A percentile compares a stretch with the other conserved stretches of the same genome.
Conservation (phyloP, 73 alveolate species). For the Paraurostyla sp. region DNA sequence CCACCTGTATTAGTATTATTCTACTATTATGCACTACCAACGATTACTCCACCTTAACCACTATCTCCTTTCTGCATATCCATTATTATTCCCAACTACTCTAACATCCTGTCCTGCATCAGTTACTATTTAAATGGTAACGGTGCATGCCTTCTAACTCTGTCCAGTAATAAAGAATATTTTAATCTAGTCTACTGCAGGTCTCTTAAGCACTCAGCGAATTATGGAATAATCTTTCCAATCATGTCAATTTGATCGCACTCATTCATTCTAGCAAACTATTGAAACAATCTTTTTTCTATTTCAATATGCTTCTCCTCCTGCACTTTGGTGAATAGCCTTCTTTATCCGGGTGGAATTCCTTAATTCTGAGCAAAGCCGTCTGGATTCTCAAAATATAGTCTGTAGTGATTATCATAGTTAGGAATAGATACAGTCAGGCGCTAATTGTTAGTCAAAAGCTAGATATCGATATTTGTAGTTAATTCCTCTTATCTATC, state of each 20-base stretch:
- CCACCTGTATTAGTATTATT: not conserved
- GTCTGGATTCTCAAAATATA: conserved; percentile 50
- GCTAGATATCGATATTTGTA: not conserved
- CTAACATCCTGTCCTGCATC: not conserved
- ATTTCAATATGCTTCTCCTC: conserved; percentile 19
- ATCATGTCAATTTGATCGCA: conserved; percentile 46
- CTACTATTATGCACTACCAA: not conserved
- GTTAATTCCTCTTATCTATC: conserved; percentile 26
- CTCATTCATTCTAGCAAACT: not conserved
- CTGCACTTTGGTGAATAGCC: not conserved
- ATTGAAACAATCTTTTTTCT: not conserved
- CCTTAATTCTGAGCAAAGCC: conserved; percentile 30
- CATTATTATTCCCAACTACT: not conserved
- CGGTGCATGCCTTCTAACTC: conserved; percentile 21
- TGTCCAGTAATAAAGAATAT: conserved; percentile 17
- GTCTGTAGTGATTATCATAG: conserved; percentile 31
- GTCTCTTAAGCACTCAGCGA: conserved; percentile 32
- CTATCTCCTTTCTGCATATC: conserved; percentile 13
- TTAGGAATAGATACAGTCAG: conserved; percentile 22
- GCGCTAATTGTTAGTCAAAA: not conserved
- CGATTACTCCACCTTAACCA: not conserved
- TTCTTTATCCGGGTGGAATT: not conserved
- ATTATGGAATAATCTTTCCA: conserved; percentile 45
- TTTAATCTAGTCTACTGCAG: conserved; percentile 23
- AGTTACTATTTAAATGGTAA: not conserved